phyloP scores from a whole-genome alignment of 768 basidiomycete genomes.

The Collybiopsis luxurians region DNA sequence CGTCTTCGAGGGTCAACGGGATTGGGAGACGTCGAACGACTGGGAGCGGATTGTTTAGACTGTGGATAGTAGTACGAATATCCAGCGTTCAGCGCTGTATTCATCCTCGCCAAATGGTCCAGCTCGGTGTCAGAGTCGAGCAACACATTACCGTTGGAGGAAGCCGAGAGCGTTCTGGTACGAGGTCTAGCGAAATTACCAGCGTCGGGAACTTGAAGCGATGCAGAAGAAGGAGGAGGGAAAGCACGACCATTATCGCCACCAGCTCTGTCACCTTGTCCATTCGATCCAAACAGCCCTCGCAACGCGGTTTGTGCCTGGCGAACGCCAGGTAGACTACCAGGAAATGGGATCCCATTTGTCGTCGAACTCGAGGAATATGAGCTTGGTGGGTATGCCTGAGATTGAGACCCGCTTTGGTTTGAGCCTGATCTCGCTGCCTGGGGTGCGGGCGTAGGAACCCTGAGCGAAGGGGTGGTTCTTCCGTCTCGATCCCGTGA shows the following conservation, averaged over 20 bases:
- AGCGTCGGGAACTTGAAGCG: background rate
- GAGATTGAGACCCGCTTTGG: background rate
- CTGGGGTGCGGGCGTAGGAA: background rate
- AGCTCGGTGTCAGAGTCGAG: constrained; percentile 29
- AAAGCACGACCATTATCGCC: background rate
- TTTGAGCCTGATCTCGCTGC: background rate
- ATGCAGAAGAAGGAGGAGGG: background rate
- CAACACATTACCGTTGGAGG: background rate
- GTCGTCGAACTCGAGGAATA: background rate
- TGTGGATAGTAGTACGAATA: constrained; percentile 28
- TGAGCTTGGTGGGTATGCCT: background rate
- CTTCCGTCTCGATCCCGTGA: background rate
- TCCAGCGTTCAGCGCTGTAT: constrained; percentile 41
- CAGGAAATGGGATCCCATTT: background rate
- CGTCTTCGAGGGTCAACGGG: background rate
- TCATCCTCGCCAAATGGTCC: constrained; percentile 35
- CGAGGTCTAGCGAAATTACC: background rate
- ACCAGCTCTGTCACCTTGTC: background rate
- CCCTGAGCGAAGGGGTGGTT: background rate
- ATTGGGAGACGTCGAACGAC: background rate
- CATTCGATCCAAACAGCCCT: constrained; percentile 2
- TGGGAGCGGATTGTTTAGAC: background rate
- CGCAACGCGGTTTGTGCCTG: constrained; percentile 3
- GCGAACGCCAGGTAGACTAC: background rate
- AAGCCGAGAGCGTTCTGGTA: background rate